A percentile compares a stretch with the other conserved stretches of the same genome.
Conservation (phyloP, 208 protist species). For the Crithidia expoeki region DNA sequence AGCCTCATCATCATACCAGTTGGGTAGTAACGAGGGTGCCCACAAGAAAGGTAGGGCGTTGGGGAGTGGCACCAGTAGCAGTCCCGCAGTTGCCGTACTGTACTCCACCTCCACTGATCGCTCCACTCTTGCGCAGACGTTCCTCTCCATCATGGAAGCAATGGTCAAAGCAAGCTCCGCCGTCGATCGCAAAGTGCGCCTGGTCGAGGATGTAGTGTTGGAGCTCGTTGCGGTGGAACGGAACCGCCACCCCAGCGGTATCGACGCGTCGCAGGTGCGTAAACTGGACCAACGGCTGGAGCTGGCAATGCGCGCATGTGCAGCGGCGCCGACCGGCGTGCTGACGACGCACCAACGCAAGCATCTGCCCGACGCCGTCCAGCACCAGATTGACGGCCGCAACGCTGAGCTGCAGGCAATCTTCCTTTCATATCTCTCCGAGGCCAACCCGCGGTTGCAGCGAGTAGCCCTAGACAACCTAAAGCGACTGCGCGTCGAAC, state of each 20-base stretch:
- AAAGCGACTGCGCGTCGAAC: slow-evolving; percentile 70
- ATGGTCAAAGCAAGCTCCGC: slow-evolving; percentile 63
- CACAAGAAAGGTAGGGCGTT: neutral
- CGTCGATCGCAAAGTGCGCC: slow-evolving; percentile 41
- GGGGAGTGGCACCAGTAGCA: neutral
- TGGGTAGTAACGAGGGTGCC: neutral
- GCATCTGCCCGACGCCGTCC: slow-evolving; percentile 13
- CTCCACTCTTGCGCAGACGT: slow-evolving; percentile 80
- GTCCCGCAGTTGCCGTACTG: slow-evolving; percentile 22
- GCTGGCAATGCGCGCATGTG: slow-evolving; percentile 75
- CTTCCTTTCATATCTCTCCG: slow-evolving; percentile 61
- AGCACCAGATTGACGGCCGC: slow-evolving; percentile 30
- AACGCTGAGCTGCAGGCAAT: slow-evolving; percentile 50
- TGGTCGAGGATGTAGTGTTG: slow-evolving; percentile 71
- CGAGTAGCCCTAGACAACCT: slow-evolving; percentile 77
- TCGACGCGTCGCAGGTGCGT: slow-evolving; percentile 50
- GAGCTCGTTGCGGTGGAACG: slow-evolving; percentile 73
- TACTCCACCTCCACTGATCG: slow-evolving; percentile 62
- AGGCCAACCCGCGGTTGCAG: slow-evolving; percentile 72
- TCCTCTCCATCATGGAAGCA: slow-evolving; percentile 63
- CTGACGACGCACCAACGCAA: slow-evolving; percentile 37
- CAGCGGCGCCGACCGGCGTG: slow-evolving; percentile 45
- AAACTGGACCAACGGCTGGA: slow-evolving; percentile 74
- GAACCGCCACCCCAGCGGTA: slow-evolving; percentile 59
- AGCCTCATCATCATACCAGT: neutral